Percentiles rank a stretch among this genome's conserved stretches.
Evolutionary conservation across 2,329 filamentous ascomycete genomes (phyloP).

Genomic region (Ophiocordyceps australis): DNA sequence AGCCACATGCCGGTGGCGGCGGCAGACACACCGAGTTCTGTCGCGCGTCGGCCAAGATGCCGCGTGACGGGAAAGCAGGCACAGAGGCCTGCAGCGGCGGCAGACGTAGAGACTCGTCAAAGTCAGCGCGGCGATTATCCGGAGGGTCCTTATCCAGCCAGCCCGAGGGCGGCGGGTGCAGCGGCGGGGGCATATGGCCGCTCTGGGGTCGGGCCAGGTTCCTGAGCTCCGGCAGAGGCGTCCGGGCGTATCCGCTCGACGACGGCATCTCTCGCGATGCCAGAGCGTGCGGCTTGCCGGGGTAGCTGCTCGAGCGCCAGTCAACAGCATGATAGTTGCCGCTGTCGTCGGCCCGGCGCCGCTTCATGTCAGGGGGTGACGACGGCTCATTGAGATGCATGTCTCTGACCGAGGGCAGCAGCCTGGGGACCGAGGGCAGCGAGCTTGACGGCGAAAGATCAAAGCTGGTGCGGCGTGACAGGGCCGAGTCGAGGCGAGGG

Average conservation of each 20-base stretch:
- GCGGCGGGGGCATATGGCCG: conserved; percentile 34
- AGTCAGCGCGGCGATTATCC: conserved; percentile 23
- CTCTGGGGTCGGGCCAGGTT: conserved; percentile 12
- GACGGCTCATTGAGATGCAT: conserved; percentile 18
- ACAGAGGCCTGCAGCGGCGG: conserved; percentile 31
- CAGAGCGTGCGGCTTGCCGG: conserved; percentile 3
- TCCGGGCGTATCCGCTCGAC: conserved; percentile 7
- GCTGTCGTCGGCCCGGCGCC: conserved; percentile 36
- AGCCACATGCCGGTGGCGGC: conserved; percentile 10
- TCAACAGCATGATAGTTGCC: conserved; percentile 13
- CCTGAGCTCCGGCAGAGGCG: conserved; percentile 12
- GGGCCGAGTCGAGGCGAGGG: conserved; percentile 7
- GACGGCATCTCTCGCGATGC: conserved; percentile 6
- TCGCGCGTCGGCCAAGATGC: conserved; percentile 8
- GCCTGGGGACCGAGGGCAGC: conserved; percentile 7
- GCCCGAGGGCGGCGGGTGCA: conserved; percentile 19
- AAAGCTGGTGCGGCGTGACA: conserved; percentile 10
- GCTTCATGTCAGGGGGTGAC: conserved; percentile 39
- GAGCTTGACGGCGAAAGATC: conserved; percentile 8
- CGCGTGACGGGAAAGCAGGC: conserved; percentile 11
- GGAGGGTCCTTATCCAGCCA: conserved; percentile 14
- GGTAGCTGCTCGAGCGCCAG: conserved; percentile 3
- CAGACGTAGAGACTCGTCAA: conserved; percentile 33
- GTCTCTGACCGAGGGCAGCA: conserved; percentile 8
- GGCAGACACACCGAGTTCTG: conserved; percentile 8